phyloP scores from a whole-genome alignment of 495 filamentous ascomycete genomes.

The Lophiostoma macrostomum region DNA sequence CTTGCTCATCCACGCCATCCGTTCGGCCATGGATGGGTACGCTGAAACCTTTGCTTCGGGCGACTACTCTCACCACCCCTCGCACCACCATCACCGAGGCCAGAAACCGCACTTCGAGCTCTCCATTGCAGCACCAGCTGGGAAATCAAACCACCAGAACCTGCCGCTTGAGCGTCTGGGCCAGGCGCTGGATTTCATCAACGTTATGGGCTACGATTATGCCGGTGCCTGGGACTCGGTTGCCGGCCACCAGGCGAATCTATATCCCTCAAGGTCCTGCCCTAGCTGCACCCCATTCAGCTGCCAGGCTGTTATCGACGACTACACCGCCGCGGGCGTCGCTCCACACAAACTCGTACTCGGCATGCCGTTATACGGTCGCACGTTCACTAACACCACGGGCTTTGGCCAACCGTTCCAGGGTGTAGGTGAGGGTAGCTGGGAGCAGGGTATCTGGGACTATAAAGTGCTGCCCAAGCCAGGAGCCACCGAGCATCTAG shows the following conservation, averaged over 20 bases:
- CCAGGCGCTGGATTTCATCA: slow-evolving; percentile 75
- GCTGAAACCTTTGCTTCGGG: slow-evolving; percentile 37
- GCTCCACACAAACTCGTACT: slow-evolving; percentile 67
- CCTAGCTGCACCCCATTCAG: slow-evolving; percentile 64
- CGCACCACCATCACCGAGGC: no score
- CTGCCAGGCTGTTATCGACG: slow-evolving; percentile 61
- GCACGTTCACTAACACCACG: slow-evolving; percentile 67
- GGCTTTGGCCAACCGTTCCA: slow-evolving; percentile 65
- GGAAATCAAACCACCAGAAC: slow-evolving; percentile 63
- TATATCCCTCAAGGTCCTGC: slow-evolving; percentile 54
- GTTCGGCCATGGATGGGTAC: slow-evolving; percentile 55
- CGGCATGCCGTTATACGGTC: slow-evolving; percentile 80
- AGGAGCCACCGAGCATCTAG: slow-evolving; percentile 48
- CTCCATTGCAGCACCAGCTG: slow-evolving; percentile 69
- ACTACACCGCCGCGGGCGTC: slow-evolving; percentile 66
- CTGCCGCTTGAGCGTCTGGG: slow-evolving; percentile 69
- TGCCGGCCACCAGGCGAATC: slow-evolving; percentile 73
- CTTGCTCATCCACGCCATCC: slow-evolving; percentile 55
- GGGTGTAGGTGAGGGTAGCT: slow-evolving; percentile 60
- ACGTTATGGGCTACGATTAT: slow-evolving; percentile 56
- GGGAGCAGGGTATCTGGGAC: slow-evolving; percentile 78
- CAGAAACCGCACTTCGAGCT: slow-evolving; percentile 60
- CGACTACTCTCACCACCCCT: no score
- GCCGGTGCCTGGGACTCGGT: slow-evolving; percentile 59
- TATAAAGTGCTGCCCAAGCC: slow-evolving; percentile 57